phyloP scores from a whole-genome alignment of 2,329 filamentous ascomycete species.

The Microdochium nivale region DNA sequence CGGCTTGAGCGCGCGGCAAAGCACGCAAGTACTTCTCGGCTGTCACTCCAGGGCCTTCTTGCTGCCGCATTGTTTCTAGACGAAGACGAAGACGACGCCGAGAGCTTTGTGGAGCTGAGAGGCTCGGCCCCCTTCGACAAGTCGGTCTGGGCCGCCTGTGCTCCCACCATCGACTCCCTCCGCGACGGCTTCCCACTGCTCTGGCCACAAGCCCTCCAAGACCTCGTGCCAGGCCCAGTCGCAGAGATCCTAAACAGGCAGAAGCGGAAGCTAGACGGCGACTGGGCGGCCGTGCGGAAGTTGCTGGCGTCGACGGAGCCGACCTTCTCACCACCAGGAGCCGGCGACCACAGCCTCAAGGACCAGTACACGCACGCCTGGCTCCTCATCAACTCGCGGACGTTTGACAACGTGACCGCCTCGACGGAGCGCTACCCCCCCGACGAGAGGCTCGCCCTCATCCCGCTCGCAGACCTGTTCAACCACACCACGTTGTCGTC shows the following conservation, averaged over 20 bases:
- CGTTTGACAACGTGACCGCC: background rate
- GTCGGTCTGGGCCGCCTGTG: background rate
- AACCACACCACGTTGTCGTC: slow-evolving; percentile 35
- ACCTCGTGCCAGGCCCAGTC: background rate
- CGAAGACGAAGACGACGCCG: background rate
- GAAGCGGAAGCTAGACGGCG: background rate
- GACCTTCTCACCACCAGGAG: background rate
- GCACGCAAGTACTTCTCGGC: background rate
- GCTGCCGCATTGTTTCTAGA: background rate
- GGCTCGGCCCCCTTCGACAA: background rate
- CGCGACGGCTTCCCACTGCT: background rate
- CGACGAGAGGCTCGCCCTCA: background rate
- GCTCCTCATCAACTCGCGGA: background rate
- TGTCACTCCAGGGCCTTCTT: background rate
- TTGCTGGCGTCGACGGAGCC: background rate
- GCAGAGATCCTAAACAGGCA: background rate
- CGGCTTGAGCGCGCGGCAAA: background rate
- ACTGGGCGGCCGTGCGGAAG: background rate
- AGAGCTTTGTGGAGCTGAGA: background rate
- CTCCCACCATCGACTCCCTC: background rate
- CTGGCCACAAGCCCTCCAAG: background rate
- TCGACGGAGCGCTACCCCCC: background rate
- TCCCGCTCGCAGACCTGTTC: slow-evolving; percentile 1
- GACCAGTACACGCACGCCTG: background rate
- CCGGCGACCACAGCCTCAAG: background rate